These are phyloP conservation scores for Pyrenochaeta sp. DNA, from an alignment of 2,329 filamentous ascomycete species.

Conservation along the genomic window DNA sequence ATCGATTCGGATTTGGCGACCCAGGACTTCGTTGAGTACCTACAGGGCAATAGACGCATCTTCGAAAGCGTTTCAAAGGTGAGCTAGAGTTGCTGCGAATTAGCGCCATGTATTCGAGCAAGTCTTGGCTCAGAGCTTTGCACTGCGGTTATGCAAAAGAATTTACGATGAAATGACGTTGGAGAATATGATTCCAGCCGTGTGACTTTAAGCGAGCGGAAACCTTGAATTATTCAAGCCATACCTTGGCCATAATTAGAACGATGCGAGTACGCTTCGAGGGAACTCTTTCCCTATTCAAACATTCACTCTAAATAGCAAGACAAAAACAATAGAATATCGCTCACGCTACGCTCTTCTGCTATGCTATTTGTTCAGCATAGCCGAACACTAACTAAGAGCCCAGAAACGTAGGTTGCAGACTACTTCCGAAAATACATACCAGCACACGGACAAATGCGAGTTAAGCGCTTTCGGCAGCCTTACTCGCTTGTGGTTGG, in stretches of 20 bases:
- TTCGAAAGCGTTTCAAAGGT: background rate
- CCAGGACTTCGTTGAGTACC: constrained; percentile 40
- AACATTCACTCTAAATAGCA: constrained; percentile 5
- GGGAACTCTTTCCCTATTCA: constrained; percentile 16
- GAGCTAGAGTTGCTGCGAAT: background rate
- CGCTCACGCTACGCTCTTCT: background rate
- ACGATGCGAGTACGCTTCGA: constrained; percentile 27
- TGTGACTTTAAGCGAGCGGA: constrained; percentile 17
- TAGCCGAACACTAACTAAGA: background rate
- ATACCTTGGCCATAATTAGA: constrained; percentile 14
- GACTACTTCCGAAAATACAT: background rate
- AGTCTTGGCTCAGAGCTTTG: background rate
- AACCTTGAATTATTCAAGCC: constrained; percentile 29
- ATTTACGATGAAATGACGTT: constrained; percentile 10
- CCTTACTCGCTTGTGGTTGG: background rate
- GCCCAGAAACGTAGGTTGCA: background rate
- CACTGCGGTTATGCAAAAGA: constrained; percentile 1
- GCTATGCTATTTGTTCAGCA: background rate
- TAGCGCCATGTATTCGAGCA: background rate
- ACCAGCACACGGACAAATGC: background rate
- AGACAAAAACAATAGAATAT: constrained; percentile 19
- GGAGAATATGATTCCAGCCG: constrained; percentile 6
- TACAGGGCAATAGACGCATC: background rate
- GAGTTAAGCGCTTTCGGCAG: constrained; percentile 2
- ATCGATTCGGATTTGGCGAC: constrained; percentile 47